These are phyloP conservation scores for Ogataea chonburiensis DNA, from an alignment of 805 yeast genomes.

Conservation along the genomic window DNA sequence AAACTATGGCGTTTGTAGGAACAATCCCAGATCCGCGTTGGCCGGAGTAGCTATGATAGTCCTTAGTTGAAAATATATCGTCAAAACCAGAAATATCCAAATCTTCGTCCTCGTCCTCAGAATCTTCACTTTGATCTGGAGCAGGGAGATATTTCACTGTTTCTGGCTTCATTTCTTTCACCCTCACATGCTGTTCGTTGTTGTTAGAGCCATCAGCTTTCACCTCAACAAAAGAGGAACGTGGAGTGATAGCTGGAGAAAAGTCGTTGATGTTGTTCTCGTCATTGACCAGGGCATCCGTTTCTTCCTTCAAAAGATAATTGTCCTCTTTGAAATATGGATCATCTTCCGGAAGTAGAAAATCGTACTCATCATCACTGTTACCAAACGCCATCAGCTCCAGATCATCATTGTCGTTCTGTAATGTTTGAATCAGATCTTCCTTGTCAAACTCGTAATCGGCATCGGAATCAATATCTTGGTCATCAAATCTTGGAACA, in stretches of 20 bases:
- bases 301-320: slow-evolving; percentile 40
- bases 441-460: slow-evolving; percentile 60
- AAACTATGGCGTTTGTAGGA: slow-evolving; percentile 20
- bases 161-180: slow-evolving; percentile 16
- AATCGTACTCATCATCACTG: slow-evolving; percentile 35
- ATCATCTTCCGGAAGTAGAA: slow-evolving; percentile 27
- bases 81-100: slow-evolving; percentile 32
- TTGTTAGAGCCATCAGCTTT: background rate
- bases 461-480: slow-evolving; percentile 51
- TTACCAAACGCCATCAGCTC: slow-evolving; percentile 36
- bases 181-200: slow-evolving; percentile 11
- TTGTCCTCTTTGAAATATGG: slow-evolving; percentile 49
- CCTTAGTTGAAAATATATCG: slow-evolving; percentile 25
- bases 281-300: slow-evolving; percentile 43
- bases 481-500: slow-evolving; percentile 52
- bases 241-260: slow-evolving; percentile 32
- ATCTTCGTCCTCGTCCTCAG: slow-evolving; percentile 44
- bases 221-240: slow-evolving; percentile 27
- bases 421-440: slow-evolving; percentile 40
- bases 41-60: slow-evolving; percentile 20
- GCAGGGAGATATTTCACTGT: slow-evolving; percentile 38
- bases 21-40: slow-evolving; percentile 18
- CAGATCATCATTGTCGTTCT: slow-evolving; percentile 39
- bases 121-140: slow-evolving; percentile 41
- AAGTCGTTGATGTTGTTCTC: slow-evolving; percentile 34